phyloP scores from a whole-genome alignment of 2,329 filamentous ascomycete species.

The Gaeumannomyces tritici region DNA sequence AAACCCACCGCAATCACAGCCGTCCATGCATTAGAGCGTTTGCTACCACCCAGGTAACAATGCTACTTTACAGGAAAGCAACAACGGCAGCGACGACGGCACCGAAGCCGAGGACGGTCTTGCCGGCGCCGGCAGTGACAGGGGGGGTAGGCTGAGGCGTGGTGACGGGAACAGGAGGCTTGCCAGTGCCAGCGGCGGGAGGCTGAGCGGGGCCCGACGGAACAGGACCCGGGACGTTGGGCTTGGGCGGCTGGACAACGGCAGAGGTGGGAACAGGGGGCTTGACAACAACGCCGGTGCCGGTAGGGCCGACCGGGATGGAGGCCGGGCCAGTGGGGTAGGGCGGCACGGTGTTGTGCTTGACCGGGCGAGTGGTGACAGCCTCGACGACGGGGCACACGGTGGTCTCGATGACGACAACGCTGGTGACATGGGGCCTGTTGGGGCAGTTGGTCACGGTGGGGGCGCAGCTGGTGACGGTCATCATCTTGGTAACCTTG shows the following conservation, averaged over 20 bases:
- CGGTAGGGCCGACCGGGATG: neutral
- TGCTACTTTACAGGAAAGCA: conserved; percentile 2
- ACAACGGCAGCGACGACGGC: neutral
- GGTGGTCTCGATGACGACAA: conserved; percentile 4
- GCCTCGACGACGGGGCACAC: conserved; percentile 2
- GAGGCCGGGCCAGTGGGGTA: neutral
- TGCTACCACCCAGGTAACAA: neutral
- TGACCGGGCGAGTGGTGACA: neutral
- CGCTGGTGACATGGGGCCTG: conserved; percentile 4
- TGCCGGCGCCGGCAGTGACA: neutral
- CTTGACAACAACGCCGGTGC: neutral
- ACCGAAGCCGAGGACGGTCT: neutral
- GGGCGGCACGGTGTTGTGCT: neutral
- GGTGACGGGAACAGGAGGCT: neutral
- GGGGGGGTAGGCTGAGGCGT: neutral
- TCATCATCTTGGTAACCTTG: conserved; percentile 2
- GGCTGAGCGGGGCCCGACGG: neutral
- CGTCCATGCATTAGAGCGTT: neutral
- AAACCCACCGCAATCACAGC: neutral
- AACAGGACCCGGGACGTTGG: neutral
- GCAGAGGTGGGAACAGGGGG: too few relatives aligned
- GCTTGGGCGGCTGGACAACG: neutral
- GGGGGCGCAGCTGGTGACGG: conserved; percentile 6
- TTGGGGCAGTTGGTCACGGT: conserved; percentile 6
- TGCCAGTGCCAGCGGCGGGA: neutral